Evolutionary conservation across 345 rosid species (phyloP).

Genomic region (Dipteronia sinensis): DNA sequence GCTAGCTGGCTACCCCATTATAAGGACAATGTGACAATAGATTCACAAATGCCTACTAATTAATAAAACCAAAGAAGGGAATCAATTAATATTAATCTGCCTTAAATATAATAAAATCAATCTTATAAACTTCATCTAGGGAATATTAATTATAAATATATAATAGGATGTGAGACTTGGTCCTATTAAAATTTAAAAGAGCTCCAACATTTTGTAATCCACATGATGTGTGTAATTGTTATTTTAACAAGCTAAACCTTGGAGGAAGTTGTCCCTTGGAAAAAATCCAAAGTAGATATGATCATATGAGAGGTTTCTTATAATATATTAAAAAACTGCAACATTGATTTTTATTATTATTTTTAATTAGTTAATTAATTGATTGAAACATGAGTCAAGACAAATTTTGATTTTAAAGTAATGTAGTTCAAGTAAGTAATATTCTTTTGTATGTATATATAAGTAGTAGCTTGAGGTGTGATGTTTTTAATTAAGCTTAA

Average conservation of each 20-base stretch:
- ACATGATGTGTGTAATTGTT: background rate
- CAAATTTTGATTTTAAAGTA: slow-evolving; percentile 27
- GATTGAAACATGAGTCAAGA: slow-evolving; percentile 22
- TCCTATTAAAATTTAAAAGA: slow-evolving; percentile 22
- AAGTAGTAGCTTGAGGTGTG: background rate
- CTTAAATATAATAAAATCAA: background rate
- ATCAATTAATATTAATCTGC: background rate
- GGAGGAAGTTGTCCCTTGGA: slow-evolving; percentile 28
- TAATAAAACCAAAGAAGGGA: background rate
- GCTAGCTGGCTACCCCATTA: background rate
- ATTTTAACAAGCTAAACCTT: slow-evolving; percentile 15
- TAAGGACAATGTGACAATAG: background rate
- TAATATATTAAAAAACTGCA: too few species aligned
- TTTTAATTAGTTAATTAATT: slow-evolving; percentile 11
- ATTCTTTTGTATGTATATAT: background rate
- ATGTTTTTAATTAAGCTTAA: background rate
- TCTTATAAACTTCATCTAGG: background rate
- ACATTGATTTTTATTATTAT: too few species aligned
- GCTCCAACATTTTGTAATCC: slow-evolving; percentile 10
- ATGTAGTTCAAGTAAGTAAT: slow-evolving; percentile 22
- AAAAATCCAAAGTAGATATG: too few species aligned
- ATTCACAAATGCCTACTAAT: background rate
- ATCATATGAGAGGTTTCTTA: too few species aligned
- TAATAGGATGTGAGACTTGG: slow-evolving; percentile 28
- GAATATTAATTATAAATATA: background rate